phyloP scores from a whole-genome alignment of 2,329 filamentous ascomycete species.

The Purpureocillium takamizusanense region DNA sequence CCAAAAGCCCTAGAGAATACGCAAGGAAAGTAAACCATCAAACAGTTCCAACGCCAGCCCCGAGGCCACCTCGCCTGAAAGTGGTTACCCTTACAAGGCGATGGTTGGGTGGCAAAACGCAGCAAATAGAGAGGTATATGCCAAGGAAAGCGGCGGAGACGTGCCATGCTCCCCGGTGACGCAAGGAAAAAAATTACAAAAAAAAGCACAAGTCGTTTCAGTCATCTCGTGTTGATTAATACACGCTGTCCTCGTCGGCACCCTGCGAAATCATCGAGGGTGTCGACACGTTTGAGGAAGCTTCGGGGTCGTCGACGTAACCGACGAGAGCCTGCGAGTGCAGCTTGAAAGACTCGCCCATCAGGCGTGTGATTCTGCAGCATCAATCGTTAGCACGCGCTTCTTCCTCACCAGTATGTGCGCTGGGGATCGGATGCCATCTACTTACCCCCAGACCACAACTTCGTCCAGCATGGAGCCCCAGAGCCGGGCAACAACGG shows the following conservation, averaged over 20 bases:
- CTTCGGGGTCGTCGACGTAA: constrained; percentile 79
- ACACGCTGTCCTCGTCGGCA: constrained; percentile 63
- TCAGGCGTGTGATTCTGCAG: constrained; percentile 76
- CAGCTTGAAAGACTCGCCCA: constrained; percentile 96
- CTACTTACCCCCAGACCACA: constrained; percentile 94
- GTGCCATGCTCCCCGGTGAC: constrained; percentile 1
- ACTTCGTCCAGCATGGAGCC: constrained; percentile 98
- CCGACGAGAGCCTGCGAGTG: constrained; percentile 91
- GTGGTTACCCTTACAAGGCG: neutral
- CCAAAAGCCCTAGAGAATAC: constrained; percentile 16
- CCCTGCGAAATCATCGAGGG: constrained; percentile 66
- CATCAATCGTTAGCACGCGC: constrained; percentile 10
- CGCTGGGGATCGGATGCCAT: neutral
- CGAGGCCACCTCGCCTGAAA: constrained; percentile 8
- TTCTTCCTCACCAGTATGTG: too few relatives aligned
- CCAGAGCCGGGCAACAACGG: constrained; percentile 92
- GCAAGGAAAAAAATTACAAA: constrained; percentile 20
- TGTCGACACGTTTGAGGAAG: constrained; percentile 59
- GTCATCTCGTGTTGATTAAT: constrained; percentile 45
- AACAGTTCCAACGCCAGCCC: constrained; percentile 8
- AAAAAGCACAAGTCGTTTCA: too few relatives aligned
- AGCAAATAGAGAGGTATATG: constrained; percentile 20
- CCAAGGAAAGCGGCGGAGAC: constrained; percentile 11
- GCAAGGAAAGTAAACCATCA: constrained; percentile 22
- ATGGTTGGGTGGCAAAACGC: neutral